Percentiles rank a stretch among this genome's conserved stretches.
These are phyloP conservation scores for Psilocybe sp. DNA, from an alignment of 768 basidiomycete genomes.

Conservation along the genomic window DNA sequence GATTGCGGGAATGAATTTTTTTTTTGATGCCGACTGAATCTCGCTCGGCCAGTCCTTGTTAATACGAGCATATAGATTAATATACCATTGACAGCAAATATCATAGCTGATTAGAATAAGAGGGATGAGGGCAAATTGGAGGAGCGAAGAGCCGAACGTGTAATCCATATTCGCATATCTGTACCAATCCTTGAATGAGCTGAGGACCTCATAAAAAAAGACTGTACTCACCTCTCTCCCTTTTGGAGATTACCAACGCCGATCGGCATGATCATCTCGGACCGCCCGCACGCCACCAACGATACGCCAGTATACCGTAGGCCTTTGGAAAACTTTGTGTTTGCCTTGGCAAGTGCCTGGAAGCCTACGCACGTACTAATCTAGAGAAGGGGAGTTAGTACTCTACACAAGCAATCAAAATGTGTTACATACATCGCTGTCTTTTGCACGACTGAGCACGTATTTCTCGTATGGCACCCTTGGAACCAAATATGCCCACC, in stretches of 20 bases:
- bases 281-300: slow-evolving; percentile 1
- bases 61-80: slow-evolving; percentile 18
- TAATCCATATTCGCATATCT: slow-evolving; percentile 18
- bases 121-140: neutral
- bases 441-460: slow-evolving; percentile 5
- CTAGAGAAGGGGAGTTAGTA: neutral
- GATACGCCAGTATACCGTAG: slow-evolving; percentile 14
- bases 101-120: slow-evolving; percentile 22
- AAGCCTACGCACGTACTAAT: slow-evolving; percentile 14
- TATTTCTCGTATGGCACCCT: slow-evolving; percentile 7
- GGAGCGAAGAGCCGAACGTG: slow-evolving; percentile 4
- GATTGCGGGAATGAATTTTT: slow-evolving; percentile 10
- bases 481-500: slow-evolving; percentile 9
- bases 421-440: slow-evolving; percentile 7
- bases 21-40: neutral
- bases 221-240: slow-evolving; percentile 23
- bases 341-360: slow-evolving; percentile 8
- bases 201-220: neutral
- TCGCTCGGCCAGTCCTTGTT: neutral
- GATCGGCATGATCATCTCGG: slow-evolving; percentile 8
- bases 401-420: neutral
- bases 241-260: slow-evolving; percentile 27
- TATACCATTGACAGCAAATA: slow-evolving; percentile 27
- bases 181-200: neutral
- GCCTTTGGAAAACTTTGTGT: slow-evolving; percentile 7